A percentile compares a stretch with the other conserved stretches of the same genome.
These are phyloP conservation scores for Ogataea allantospora DNA, from an alignment of 805 yeast species.

Conservation along the genomic window DNA sequence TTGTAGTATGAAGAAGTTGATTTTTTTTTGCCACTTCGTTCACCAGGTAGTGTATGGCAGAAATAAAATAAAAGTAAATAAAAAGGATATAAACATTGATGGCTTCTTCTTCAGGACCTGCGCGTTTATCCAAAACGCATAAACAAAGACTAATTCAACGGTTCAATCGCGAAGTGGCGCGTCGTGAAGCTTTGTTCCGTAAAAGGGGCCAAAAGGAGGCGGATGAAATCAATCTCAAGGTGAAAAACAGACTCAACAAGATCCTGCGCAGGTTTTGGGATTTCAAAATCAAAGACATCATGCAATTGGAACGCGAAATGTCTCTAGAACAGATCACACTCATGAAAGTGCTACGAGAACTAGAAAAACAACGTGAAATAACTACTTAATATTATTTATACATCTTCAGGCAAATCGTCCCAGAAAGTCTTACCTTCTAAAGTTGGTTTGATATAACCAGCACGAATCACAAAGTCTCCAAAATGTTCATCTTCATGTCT, in stretches of 20 bases:
- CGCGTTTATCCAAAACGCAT: conserved; percentile 33
- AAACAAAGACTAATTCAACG: conserved; percentile 37
- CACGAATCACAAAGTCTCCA: conserved; percentile 88
- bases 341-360: conserved; percentile 31
- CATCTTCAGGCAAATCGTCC: conserved; percentile 85
- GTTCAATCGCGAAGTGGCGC: conserved; percentile 20
- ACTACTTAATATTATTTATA: conserved; percentile 30
- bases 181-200: conserved; percentile 21
- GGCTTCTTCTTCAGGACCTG: conserved; percentile 7
- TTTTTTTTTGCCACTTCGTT: conserved; percentile 20
- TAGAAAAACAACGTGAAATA: conserved; percentile 16
- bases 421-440: conserved; percentile 91
- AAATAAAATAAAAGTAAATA: conserved; percentile 3
- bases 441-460: conserved; percentile 85
- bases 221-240: conserved; percentile 35
- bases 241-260: conserved; percentile 42
- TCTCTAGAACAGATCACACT: conserved; percentile 28
- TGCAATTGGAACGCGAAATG: conserved; percentile 44
- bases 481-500: conserved; percentile 90
- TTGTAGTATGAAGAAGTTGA: neutral
- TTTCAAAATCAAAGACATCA: conserved; percentile 42
- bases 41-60: conserved; percentile 9
- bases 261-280: conserved; percentile 51
- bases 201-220: conserved; percentile 28
- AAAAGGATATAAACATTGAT: conserved; percentile 4